Conservation (phyloP, 106 monocot species). For the Narthecium ossifragum region DNA sequence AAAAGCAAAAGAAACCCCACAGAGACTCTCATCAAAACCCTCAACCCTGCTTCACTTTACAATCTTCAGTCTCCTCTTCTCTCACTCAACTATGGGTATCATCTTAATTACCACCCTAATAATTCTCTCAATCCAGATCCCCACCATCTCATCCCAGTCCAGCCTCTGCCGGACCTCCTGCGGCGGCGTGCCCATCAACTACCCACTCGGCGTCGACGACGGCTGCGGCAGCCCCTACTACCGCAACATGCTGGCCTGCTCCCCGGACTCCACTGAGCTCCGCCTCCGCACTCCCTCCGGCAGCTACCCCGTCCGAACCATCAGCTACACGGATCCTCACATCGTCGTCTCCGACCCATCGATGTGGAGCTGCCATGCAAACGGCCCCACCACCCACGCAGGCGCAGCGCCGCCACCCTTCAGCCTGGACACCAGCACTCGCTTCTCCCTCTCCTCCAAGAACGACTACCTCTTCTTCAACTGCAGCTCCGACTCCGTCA, state of each 20-base stretch:
- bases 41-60: no score
- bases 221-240: constrained; percentile 76
- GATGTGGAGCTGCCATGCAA: constrained; percentile 53
- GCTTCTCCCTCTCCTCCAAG: constrained; percentile 55
- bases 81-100: no score
- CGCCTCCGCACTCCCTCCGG: constrained; percentile 83
- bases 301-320: constrained; percentile 41
- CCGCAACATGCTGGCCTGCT: constrained; percentile 47
- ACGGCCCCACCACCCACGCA: no score
- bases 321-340: constrained; percentile 35
- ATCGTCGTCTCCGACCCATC: constrained; percentile 74
- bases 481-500: constrained; percentile 50
- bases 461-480: constrained; percentile 85
- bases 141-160: constrained; percentile 24
- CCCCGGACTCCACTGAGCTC: constrained; percentile 21
- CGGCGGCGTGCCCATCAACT: constrained; percentile 46
- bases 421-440: constrained; percentile 77
- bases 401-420: constrained; percentile 28
- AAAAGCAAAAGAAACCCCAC: no score
- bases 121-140: background rate
- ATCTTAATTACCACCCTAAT: no score
- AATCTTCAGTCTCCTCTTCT: no score
- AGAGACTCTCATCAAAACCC: no score
- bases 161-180: constrained; percentile 46
- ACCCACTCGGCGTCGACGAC: constrained; percentile 54